phyloP scores from a whole-genome alignment of 345 rosid genomes.

The Pistacia atlantica region DNA sequence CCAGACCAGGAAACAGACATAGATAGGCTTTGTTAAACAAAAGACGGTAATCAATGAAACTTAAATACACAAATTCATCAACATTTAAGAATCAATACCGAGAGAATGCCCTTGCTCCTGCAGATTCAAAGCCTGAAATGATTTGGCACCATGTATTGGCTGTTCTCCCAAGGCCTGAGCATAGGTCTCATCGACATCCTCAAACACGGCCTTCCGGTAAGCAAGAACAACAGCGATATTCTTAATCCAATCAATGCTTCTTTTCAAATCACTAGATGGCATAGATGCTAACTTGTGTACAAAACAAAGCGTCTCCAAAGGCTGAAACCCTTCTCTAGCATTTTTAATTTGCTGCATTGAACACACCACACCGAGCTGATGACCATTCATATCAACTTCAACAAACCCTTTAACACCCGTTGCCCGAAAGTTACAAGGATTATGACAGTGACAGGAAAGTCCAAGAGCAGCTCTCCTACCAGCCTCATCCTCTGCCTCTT shows the following conservation, averaged over 20 bases:
- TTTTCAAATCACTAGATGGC: slow-evolving; percentile 29
- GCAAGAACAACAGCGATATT: slow-evolving; percentile 42
- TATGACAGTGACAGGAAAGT: slow-evolving; percentile 47
- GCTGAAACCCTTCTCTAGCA: slow-evolving; percentile 48
- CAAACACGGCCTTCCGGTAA: slow-evolving; percentile 52
- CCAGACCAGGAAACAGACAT: neutral
- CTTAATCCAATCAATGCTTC: slow-evolving; percentile 37
- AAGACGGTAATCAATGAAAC: neutral
- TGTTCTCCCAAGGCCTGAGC: slow-evolving; percentile 48
- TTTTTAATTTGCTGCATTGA: slow-evolving; percentile 42
- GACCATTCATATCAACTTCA: slow-evolving; percentile 52
- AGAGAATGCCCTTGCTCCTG: slow-evolving; percentile 33
- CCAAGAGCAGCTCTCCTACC: slow-evolving; percentile 51
- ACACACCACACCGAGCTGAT: slow-evolving; percentile 47
- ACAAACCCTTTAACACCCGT: slow-evolving; percentile 40
- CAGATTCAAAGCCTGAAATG: slow-evolving; percentile 1
- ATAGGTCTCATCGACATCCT: slow-evolving; percentile 56
- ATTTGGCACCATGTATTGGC: slow-evolving; percentile 14
- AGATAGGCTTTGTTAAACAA: neutral
- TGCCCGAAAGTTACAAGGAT: slow-evolving; percentile 40
- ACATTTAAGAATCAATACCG: slow-evolving; percentile 32
- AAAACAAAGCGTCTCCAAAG: slow-evolving; percentile 39
- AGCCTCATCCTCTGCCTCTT: slow-evolving; percentile 55
- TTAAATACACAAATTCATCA: neutral
- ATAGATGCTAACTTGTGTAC: slow-evolving; percentile 48